Evolutionary conservation across 2,329 filamentous ascomycete species (phyloP).

Genomic region (Aspergillus amoenus): DNA sequence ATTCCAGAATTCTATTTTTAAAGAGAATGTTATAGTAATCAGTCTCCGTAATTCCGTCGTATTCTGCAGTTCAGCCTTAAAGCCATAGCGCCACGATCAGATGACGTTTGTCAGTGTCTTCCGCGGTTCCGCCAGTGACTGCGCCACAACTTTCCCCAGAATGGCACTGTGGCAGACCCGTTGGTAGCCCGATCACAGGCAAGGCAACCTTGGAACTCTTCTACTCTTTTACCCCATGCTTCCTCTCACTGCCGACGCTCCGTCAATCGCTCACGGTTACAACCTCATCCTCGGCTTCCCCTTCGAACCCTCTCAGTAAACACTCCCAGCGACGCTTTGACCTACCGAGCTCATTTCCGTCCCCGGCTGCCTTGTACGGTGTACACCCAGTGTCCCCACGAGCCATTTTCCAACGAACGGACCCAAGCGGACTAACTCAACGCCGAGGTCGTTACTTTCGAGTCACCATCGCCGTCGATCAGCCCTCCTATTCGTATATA

Average conservation of each 20-base stretch:
- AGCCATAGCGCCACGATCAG: slow-evolving; percentile 9
- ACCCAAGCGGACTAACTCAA: background rate
- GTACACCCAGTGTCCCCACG: background rate
- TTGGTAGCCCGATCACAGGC: slow-evolving; percentile 6
- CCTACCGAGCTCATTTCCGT: background rate
- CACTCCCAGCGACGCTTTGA: background rate
- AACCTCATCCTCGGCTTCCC: background rate
- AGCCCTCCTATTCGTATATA: background rate
- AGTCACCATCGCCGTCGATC: background rate
- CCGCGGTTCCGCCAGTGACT: background rate
- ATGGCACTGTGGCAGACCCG: background rate
- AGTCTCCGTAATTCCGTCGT: background rate
- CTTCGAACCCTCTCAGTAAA: background rate
- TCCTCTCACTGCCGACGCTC: background rate
- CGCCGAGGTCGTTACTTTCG: background rate
- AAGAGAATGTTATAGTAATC: no score
- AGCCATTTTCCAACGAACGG: background rate
- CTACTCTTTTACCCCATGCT: slow-evolving; percentile 2
- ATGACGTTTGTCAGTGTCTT: slow-evolving; percentile 5
- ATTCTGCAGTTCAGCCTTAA: background rate
- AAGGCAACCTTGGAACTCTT: slow-evolving; percentile 1
- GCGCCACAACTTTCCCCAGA: slow-evolving; percentile 12
- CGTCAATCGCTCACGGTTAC: background rate
- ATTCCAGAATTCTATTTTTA: no score
- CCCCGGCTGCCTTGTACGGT: background rate